phyloP scores from a whole-genome alignment of 768 basidiomycete genomes.

The Leucosporidium scottii region DNA sequence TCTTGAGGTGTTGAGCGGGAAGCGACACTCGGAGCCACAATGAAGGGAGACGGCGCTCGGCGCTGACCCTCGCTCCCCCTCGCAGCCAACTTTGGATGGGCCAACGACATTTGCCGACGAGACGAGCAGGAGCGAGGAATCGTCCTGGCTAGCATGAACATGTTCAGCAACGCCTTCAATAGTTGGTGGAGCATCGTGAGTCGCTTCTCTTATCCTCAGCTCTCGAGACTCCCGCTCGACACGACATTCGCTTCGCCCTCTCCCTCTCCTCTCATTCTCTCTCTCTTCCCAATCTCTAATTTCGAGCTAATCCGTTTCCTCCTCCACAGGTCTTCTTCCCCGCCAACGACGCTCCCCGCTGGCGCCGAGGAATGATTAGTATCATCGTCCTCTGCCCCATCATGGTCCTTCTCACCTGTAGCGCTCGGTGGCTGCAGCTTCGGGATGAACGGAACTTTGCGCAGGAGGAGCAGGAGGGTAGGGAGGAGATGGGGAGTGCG shows the following conservation, averaged over 20 bases:
- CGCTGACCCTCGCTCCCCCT: background rate
- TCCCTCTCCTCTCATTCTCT: too few species aligned
- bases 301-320: background rate
- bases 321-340: constrained; percentile 53
- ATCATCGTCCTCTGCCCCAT: constrained; percentile 17
- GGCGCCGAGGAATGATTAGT: constrained; percentile 53
- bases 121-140: constrained; percentile 63
- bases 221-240: too few species aligned
- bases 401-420: constrained; percentile 1
- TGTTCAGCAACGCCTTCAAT: constrained; percentile 13
- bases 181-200: constrained; percentile 7
- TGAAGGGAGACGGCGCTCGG: background rate
- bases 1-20: too few species aligned
- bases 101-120: constrained; percentile 67
- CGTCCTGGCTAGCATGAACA: constrained; percentile 69
- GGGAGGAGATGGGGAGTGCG: background rate
- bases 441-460: constrained; percentile 1
- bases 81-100: constrained; percentile 65
- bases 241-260: too few species aligned
- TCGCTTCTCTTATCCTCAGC: background rate
- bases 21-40: background rate
- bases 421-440: constrained; percentile 11
- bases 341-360: constrained; percentile 63
- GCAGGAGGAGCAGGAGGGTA: background rate
- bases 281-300: background rate